phyloP scores from a whole-genome alignment of 495 filamentous ascomycete genomes.

The Xylaria acuta region DNA sequence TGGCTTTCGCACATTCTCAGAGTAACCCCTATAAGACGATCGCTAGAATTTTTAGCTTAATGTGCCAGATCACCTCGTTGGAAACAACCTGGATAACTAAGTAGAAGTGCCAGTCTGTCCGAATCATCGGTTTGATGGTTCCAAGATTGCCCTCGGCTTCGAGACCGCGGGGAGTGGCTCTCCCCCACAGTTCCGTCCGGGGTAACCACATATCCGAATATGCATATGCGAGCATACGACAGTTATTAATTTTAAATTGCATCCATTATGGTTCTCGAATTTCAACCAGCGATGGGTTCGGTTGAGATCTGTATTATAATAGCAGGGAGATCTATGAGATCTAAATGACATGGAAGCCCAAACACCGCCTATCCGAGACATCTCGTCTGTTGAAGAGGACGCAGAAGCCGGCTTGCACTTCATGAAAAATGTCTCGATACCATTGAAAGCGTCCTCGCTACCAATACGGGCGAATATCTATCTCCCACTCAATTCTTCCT shows the following conservation, averaged over 20 bases:
- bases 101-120: neutral
- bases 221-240: neutral
- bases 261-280: neutral
- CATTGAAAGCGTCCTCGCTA: conserved; percentile 31
- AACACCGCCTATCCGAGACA: conserved; percentile 35
- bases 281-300: neutral
- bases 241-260: too few species aligned
- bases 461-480: conserved; percentile 43
- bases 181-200: conserved; percentile 9
- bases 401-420: conserved; percentile 26
- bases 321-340: neutral
- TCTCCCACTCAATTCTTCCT: conserved; percentile 31
- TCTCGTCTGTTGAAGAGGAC: conserved; percentile 27
- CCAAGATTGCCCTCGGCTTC: neutral
- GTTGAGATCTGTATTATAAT: neutral
- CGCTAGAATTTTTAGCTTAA: neutral
- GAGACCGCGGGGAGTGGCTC: neutral
- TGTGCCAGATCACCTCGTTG: too few species aligned
- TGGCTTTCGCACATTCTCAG: neutral
- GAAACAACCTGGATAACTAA: neutral
- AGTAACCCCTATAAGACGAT: neutral
- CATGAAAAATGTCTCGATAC: conserved; percentile 42
- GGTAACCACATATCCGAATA: neutral
- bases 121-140: neutral
- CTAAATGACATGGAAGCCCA: conserved; percentile 23